Base-by-base conservation (phyloP, 768 basidiomycete species). In the Cyclocybe cylindracea region DNA sequence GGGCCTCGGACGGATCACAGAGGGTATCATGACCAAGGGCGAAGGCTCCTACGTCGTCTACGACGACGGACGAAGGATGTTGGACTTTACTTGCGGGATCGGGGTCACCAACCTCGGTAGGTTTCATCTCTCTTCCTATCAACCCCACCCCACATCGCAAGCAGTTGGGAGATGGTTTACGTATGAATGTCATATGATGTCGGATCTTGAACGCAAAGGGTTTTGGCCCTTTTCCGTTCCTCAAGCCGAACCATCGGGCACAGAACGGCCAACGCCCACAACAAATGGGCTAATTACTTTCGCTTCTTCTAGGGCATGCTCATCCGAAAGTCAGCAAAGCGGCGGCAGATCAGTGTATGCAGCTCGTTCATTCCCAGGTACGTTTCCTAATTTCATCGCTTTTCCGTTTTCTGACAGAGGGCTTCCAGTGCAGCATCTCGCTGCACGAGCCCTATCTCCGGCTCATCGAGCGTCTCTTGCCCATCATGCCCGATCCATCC, bases 21-120 rank as follows among this genome's bases (percentile, higher is more conserved):
- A 76, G 14, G 89, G 82, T 0, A 70, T 89, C 44, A 83, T 90
- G 72, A 67, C 72, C 34, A 85, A 81, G 58, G 87, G 85, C 39
- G 75, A 83, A 58, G 91, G 92, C 10, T 84, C 88, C 1, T 90
- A 89, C 58, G 80, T 92, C 48, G 71, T 72, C 29, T 84, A 87
- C 49, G 79, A 85, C 29, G 86, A 92, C 56, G 94, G 91, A 3
- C 76, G 80, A 51, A 80, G 75, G 60, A 64, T 89, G 63, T 76
- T 97, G 44, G 94, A 97, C 66, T 94, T 95, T 61, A 93, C 89
- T 9, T 82, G 81, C 61, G 94, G 94, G 8, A 95, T 92, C 57
- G 91, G 90, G 29, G 94, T 96, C 2, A 90, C 91, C 1, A 86
- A 83, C 66, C 78, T 95, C 13, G 92, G 91, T 89, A 51, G 50